phyloP scores from a whole-genome alignment of 2,329 filamentous ascomycete species.

The Arachnomyces sp. region DNA sequence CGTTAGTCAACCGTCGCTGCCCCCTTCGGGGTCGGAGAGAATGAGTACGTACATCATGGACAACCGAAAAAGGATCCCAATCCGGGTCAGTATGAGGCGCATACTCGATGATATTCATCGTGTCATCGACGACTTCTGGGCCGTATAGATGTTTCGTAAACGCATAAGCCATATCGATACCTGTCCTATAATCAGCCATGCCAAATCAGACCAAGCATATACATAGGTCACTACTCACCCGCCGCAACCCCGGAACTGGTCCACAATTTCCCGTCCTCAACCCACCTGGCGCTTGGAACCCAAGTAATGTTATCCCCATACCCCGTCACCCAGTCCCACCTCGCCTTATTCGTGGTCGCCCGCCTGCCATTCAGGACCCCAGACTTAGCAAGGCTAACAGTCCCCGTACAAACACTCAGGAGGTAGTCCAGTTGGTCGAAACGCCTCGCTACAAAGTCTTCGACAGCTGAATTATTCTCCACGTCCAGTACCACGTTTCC shows the following conservation, averaged over 20 bases:
- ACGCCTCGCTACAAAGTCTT: constrained; percentile 2
- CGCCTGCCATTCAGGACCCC: constrained; percentile 2
- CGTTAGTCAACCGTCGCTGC: too few species aligned
- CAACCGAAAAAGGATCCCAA: background rate
- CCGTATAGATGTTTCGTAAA: constrained; percentile 3
- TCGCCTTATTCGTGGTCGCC: constrained; percentile 9
- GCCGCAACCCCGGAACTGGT: constrained; percentile 4
- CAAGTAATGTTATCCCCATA: constrained; percentile 1
- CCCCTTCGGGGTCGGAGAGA: too few species aligned
- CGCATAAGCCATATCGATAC: constrained; percentile 1
- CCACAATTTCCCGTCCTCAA: constrained; percentile 4
- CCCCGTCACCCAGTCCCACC: background rate
- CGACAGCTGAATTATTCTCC: constrained; percentile 15
- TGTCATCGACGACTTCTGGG: background rate
- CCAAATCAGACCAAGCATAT: too few species aligned
- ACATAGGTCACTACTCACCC: constrained; percentile 2
- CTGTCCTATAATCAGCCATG: background rate
- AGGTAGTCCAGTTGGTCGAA: constrained; percentile 1
- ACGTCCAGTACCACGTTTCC: constrained; percentile 20
- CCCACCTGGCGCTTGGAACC: constrained; percentile 6
- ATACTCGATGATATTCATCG: constrained; percentile 2
- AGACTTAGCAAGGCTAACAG: background rate
- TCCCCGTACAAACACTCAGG: constrained; percentile 6
- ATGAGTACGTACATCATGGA: too few species aligned
- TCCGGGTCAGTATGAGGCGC: constrained; percentile 1